Conservation (phyloP, 495 filamentous ascomycete genomes). For the Cairneyella variabilis region DNA sequence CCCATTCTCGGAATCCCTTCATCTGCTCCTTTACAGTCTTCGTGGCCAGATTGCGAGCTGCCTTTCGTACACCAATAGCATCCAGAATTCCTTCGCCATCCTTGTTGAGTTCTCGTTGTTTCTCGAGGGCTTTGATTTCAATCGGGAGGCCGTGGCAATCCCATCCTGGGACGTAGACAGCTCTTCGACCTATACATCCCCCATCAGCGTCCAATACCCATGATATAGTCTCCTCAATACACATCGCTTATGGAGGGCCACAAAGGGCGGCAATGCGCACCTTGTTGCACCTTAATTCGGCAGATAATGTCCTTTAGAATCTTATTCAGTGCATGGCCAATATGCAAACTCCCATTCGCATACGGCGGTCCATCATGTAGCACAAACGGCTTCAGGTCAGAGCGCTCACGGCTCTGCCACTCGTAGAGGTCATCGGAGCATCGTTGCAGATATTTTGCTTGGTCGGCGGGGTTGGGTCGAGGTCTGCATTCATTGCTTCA, state of each 20-base stretch:
- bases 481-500: slow-evolving; percentile 24
- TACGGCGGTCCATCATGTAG: slow-evolving; percentile 97
- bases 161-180: slow-evolving; percentile 94
- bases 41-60: slow-evolving; percentile 70
- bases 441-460: slow-evolving; percentile 62
- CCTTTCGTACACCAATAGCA: slow-evolving; percentile 54
- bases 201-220: not conserved
- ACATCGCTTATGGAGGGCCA: not conserved
- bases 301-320: slow-evolving; percentile 92
- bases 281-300: slow-evolving; percentile 72
- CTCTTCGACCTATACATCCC: slow-evolving; percentile 29
- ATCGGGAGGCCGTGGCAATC: slow-evolving; percentile 98
- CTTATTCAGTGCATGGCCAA: slow-evolving; percentile 98
- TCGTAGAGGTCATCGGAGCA: slow-evolving; percentile 86
- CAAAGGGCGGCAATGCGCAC: slow-evolving; percentile 26
- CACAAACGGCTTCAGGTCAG: slow-evolving; percentile 60
- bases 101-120: slow-evolving; percentile 30
- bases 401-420: slow-evolving; percentile 69
- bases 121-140: slow-evolving; percentile 89
- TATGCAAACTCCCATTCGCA: slow-evolving; percentile 89
- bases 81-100: slow-evolving; percentile 37
- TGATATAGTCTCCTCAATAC: not conserved
- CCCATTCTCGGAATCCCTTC: slow-evolving; percentile 76
- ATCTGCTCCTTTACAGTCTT: slow-evolving; percentile 78
- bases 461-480: slow-evolving; percentile 45